Base-by-base conservation (phyloP, 2,329 filamentous ascomycete species). In the Hirsutella rhossiliensis region DNA sequence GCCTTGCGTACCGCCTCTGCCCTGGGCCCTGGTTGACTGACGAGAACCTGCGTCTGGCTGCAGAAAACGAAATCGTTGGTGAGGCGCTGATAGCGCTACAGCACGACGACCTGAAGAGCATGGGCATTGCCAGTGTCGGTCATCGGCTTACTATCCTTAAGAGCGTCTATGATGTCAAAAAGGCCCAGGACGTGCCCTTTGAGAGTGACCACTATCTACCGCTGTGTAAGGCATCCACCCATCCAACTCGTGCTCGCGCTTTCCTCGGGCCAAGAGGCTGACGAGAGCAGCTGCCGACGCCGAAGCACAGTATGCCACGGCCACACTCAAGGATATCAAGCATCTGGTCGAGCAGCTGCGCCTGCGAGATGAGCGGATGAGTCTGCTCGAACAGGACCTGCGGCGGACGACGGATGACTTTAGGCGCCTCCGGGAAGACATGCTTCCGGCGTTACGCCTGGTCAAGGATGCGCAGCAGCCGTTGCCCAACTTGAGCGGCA, bases 61-160 rank as follows among this genome's bases (percentile, higher is more conserved):
- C 61, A 92, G 92, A 96, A 57, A 94, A 98, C 59, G 88, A 87
- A 50, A 94, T 98, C 54, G 83, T 89, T 32, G 92, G 92, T 51
- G 88, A 97, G 61, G 90, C 87, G 43, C 71, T 98, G 49, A 79
- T 95, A 45, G 87, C 87, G 36, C 69, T 98, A 50, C 83, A 85
- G 50, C 92, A 97, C 60, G 86, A 94, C 45, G 90, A 97, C 60
- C 71, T 98, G 55, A 95, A 94, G 65, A 87, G 94, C 59, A 90
- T 97, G 81, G 89, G 89, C 40, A 85, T 98, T 51, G 72, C 73
- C 50, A 97, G 90, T 65, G 87, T 96, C 40, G 92, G 92, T 36
- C 92, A 98, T 67, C 82, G 92, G 47, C 72, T 98, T 55, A 94
- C 88, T 19, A 94, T 98, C 46, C 74, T 98, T 46, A 97, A 96